Evolutionary conservation across 2,329 filamentous ascomycete genomes (phyloP), one percentile per base, ranked within the genome.

Genomic region (Penicillium sp.): DNA sequence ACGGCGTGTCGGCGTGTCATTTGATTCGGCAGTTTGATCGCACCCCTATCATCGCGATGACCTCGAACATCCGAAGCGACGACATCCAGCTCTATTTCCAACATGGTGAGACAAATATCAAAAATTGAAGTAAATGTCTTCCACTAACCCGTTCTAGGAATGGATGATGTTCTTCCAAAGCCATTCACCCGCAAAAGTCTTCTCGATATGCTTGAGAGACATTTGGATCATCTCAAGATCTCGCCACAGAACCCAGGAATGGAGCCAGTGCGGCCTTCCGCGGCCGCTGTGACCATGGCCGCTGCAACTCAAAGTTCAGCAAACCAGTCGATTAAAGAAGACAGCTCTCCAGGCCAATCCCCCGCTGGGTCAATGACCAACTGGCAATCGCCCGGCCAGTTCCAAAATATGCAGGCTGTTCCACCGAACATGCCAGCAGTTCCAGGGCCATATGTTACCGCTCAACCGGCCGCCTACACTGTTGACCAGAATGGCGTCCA

Each of bases 21-120:
- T 86, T 96, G 60, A 97, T 99, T 62, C 86, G 93, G 51, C 90
- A 96, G 69, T 90, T 93, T 60, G 87, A 92, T 61, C 85, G 86
- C 37, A 85, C 87, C 6, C 94, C 94, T 0, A 95, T 99, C 66
- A 90, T 99, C 56, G 94, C 94, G 45, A 97, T 99, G 94, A 99
- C 94, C 3, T 97, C 93, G 4, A 99, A 97, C 70, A 97, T 99
- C 62, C 85, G 94, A 62, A 92, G 91, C 58, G 93, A 97, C 68
- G 94, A 99, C 71, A 95, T 97, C 59, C 90, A 93, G 52, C 92
- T 95, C 78, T 99, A 99, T 72, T 97, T 97, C 78, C 88, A 93
- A 67, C 92, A 96, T 77, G 94, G 92, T 94, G 82, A 79, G 88
- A 68, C 14, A 24, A 2, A 35, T 29, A 24, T 32, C 7, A 22